A percentile compares a stretch with the other conserved stretches of the same genome.
Conservation (phyloP, 2,329 filamentous ascomycete genomes). For the Aspergillus piperis region DNA sequence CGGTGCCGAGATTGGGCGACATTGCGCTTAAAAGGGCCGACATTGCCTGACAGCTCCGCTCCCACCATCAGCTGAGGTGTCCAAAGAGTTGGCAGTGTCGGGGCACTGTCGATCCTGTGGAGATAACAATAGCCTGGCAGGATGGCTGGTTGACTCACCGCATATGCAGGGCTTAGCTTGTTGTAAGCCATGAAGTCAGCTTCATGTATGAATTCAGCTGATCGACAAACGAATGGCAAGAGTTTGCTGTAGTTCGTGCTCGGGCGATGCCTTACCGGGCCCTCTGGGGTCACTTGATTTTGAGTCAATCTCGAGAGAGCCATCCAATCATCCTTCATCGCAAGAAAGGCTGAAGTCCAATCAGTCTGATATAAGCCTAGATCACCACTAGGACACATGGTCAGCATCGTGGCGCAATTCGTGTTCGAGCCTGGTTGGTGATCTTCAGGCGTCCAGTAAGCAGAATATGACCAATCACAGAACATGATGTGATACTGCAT, state of each 20-base stretch:
- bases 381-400: not conserved
- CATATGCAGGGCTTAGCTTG: not conserved
- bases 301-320: not conserved
- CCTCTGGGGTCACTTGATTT: not conserved
- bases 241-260: not conserved
- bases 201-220: not conserved
- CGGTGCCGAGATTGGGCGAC: not conserved
- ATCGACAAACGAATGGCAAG: not conserved
- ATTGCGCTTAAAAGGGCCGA: not conserved
- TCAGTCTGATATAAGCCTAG: not conserved
- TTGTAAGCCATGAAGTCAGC: not conserved
- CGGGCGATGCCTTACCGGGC: not conserved
- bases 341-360: not conserved
- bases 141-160: not conserved
- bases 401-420: not conserved
- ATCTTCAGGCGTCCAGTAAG: not conserved
- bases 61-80: not conserved
- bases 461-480: conserved; percentile 1
- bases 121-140: not conserved
- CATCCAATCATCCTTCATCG: not conserved
- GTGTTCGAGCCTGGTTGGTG: not conserved
- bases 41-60: not conserved
- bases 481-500: not conserved
- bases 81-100: not conserved
- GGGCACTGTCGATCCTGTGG: not conserved